Base-by-base conservation (phyloP, 495 filamentous ascomycete species). In the Penicillium dipodomyicola region DNA sequence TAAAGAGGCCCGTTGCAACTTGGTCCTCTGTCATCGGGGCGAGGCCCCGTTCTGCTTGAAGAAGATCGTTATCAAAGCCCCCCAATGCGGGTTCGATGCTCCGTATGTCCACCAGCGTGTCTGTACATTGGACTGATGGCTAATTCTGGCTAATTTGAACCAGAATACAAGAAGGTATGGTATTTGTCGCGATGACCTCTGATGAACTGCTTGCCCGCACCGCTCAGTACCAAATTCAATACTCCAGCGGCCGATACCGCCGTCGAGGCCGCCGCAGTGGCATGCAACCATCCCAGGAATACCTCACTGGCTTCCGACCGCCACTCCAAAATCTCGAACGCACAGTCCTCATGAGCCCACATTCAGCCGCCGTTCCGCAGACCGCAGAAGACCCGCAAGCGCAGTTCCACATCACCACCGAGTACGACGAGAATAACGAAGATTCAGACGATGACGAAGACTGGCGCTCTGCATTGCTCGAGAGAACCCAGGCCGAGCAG, bases 111-210 rank as follows among this genome's bases (percentile, higher is more conserved):
- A 51, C 10, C 30, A 48, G n/a, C 54, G 30, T 45, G 41, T n/a
- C 11, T 49, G 8, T 39, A 15, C 15, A n/a, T 41, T 53, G 27
- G n/a, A 22, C n/a, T n/a, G 15, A 39, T 39, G 15, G n/a, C n/a
- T 39, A 39, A 39, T 29, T 6, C 23, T 64, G 51, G 67, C 67
- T 63, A 66, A 63, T 63, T 40, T 40, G 37, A 48, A 32, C 42
- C 62, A 95, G 90, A 49, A 87, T 96, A 46, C 89, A 92, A 74
- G 91, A 95, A 78, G 93, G 93, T 22, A 89, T 96, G 86, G 83
- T 97, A 6, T 96, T 97, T 67, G 81, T 97, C 37, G 84, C 89
- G 5, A 96, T 96, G 92, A 80, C 82, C 17, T 79, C 82, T 12
- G 82, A 92, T 55, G 88, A 93, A 52, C 77, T 96, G 15, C 70